Conservation (phyloP, 2,329 filamentous ascomycete genomes). For the Botrytis fragariae region DNA sequence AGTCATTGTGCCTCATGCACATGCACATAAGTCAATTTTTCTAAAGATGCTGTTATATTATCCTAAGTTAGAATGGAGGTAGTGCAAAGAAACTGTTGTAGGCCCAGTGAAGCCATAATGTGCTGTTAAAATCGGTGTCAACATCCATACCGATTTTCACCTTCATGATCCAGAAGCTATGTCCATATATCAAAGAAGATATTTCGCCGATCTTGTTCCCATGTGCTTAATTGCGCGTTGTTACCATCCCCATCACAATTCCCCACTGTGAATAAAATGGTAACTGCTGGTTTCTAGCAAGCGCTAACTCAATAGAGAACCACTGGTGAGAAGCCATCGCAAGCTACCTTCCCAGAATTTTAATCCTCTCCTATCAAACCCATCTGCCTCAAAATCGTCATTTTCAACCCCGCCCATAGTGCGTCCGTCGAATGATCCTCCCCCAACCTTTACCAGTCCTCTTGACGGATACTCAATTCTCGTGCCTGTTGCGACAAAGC, state of each 20-base stretch:
- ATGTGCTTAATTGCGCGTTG: fast-evolving
- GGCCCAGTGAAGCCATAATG: neutral
- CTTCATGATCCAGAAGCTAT: no score
- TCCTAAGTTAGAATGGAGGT: neutral
- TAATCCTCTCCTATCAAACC: neutral
- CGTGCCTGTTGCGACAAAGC: neutral
- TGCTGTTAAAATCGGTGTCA: neutral
- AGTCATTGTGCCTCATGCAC: neutral
- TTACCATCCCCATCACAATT: no score
- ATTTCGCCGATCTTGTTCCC: neutral
- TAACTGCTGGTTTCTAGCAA: neutral
- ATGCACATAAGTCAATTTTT: neutral
- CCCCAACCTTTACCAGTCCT: neutral
- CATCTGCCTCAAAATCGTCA: neutral
- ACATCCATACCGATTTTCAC: neutral
- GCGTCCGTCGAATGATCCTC: neutral
- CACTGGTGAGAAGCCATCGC: no score
- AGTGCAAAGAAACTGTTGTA: neutral
- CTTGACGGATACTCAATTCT: neutral
- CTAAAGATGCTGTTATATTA: neutral
- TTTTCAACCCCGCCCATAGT: neutral
- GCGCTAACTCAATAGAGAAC: no score
- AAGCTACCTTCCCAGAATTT: no score
- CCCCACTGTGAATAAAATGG: no score
- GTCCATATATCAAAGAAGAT: neutral